These are phyloP conservation scores for Cladophialophora exuberans DNA, from an alignment of 2,329 filamentous ascomycete species.

Conservation along the genomic window DNA sequence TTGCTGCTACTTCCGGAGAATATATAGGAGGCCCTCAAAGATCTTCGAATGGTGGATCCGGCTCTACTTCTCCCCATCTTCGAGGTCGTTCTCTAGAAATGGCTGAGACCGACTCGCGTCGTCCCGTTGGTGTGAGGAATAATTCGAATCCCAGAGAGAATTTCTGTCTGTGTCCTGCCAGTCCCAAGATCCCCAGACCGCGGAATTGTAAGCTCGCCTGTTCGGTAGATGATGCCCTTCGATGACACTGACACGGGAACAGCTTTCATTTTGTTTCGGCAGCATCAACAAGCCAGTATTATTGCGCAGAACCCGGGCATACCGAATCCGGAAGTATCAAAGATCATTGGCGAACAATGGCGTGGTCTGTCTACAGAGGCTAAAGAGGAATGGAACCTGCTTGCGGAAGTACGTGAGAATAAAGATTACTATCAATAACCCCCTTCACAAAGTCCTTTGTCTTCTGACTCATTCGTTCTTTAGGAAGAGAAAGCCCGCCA, in stretches of 20 bases:
- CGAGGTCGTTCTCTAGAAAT: constrained; percentile 16
- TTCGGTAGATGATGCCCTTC: constrained; percentile 20
- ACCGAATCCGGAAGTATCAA: constrained; percentile 93
- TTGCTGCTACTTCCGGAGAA: constrained; percentile 4
- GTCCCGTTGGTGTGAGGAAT: constrained; percentile 1
- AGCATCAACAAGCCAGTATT: constrained; percentile 84
- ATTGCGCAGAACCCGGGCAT: constrained; percentile 83
- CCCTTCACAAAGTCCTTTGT: constrained; percentile 28
- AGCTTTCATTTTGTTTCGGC: constrained; percentile 98
- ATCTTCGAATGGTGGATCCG: constrained; percentile 8
- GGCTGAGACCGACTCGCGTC: constrained; percentile 8
- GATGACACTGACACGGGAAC: constrained; percentile 33
- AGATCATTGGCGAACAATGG: constrained; percentile 96
- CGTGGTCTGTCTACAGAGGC: constrained; percentile 71
- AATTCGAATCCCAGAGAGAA: constrained; percentile 16
- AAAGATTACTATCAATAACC: constrained; percentile 1
- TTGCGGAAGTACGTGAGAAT: constrained; percentile 69
- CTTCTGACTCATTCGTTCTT: constrained; percentile 19
- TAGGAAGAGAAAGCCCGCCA: constrained; percentile 88
- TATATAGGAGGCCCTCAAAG: constrained; percentile 5
- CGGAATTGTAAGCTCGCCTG: constrained; percentile 64
- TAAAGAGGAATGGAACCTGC: constrained; percentile 83
- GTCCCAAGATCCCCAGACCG: constrained; percentile 71
- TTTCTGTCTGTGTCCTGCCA: constrained; percentile 71
- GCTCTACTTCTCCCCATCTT: constrained; percentile 11